Evolutionary conservation across 108 stramenopile genomes (phyloP), one percentile per base, ranked within the genome.

Genomic region (Cyclostephanos tholiformis): DNA sequence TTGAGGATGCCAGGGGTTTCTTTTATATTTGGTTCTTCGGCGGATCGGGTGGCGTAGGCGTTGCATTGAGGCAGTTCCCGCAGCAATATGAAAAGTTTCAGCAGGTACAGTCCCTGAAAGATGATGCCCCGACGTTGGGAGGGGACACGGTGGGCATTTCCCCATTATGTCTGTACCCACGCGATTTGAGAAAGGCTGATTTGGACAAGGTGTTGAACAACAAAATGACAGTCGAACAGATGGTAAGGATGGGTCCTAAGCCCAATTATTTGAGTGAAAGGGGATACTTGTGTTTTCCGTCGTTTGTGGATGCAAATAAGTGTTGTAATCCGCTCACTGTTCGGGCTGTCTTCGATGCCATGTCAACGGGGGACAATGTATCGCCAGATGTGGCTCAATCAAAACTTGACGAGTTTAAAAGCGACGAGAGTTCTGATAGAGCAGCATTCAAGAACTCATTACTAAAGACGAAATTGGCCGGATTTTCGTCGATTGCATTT

Each of bases 321-420:
- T 81, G 74, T 0, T 75, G 69, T 59, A 88, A 91, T 85, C 88
- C 88, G 4, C 79, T 89, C 64, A 82, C 88, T 9, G 72, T 91
- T n/a, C 77, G 91, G 32, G 91, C 91, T 29, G 75, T 91, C 17
- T 89, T 91, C 72, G 91, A 91, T 83, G 72, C 84, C 12, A 64
- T 82, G 63, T 79, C 79, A 12, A 88, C 85, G 6, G 82, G 77
- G 22, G 81, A 86, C 60, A 75, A 75, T 55, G 74, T 78, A 46
- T 50, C 84, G 60, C 90, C 90, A 14, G 73, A 72, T 12, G 68
- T 86, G 20, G 90, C 86, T 1, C 88, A 91, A 72, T 27, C 59
- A 3, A 83, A 81, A 61, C 53, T 91, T 57, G 76, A 89, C 71
- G 61, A 61, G 17, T 91, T 87, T 71, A 69, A 64, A 11, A 69